A percentile compares a stretch with the other conserved stretches of the same genome.
phyloP scores from a whole-genome alignment of 208 protist genomes.

The Trypanosoma theileri region DNA sequence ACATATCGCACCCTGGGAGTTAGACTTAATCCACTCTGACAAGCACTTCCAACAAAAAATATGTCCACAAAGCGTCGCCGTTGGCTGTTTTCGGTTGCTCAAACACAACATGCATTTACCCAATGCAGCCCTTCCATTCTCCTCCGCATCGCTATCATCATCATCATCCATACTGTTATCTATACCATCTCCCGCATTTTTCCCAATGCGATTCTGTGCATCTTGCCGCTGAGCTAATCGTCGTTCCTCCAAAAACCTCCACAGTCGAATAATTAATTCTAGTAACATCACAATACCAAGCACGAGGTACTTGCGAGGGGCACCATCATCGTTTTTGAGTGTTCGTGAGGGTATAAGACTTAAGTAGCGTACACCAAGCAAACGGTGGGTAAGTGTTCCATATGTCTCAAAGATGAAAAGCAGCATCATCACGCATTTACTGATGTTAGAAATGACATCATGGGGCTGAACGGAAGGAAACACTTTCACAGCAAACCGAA shows the following conservation, averaged over 20 bases:
- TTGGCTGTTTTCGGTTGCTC: constrained; percentile 67
- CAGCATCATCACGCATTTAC: constrained; percentile 44
- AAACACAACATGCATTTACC: constrained; percentile 90
- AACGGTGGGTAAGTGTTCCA: constrained; percentile 67
- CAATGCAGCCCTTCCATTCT: constrained; percentile 31
- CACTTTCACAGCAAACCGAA: constrained; percentile 45
- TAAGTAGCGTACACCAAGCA: constrained; percentile 63
- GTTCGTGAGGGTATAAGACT: constrained; percentile 64
- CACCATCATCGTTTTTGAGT: constrained; percentile 56
- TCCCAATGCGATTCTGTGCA: constrained; percentile 12
- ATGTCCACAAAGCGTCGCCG: constrained; percentile 81
- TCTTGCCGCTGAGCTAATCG: not conserved
- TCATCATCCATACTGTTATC: constrained; percentile 6
- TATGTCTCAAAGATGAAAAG: constrained; percentile 86
- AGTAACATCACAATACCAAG: constrained; percentile 70
- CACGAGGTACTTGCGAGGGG: constrained; percentile 58
- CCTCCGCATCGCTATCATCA: constrained; percentile 48
- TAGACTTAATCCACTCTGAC: constrained; percentile 83
- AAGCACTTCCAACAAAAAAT: constrained; percentile 90
- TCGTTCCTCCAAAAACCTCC: constrained; percentile 46
- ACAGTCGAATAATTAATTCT: constrained; percentile 78
- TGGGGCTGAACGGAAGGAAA: constrained; percentile 61
- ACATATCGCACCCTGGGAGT: constrained; percentile 69
- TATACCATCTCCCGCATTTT: constrained; percentile 14
- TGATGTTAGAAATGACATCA: constrained; percentile 62